Conservation (phyloP, 2,329 filamentous ascomycete species). For the Colletotrichum lentis region DNA sequence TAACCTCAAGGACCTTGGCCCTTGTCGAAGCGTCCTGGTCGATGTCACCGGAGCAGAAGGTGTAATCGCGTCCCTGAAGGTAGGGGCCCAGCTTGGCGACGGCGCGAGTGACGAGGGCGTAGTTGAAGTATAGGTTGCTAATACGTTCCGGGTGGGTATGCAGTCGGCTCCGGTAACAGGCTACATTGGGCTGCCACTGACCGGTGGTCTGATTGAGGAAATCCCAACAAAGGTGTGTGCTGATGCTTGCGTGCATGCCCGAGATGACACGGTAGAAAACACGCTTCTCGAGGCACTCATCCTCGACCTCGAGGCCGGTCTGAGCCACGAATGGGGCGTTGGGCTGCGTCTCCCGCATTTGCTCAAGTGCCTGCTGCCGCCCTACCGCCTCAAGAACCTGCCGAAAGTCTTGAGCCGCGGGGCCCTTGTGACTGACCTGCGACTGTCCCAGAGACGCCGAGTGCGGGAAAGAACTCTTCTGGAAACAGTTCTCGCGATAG, state of each 20-base stretch:
- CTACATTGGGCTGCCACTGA: constrained; percentile 87
- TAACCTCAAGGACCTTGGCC: constrained; percentile 80
- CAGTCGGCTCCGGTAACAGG: constrained; percentile 88
- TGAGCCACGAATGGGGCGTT: constrained; percentile 68
- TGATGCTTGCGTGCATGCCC: constrained; percentile 98
- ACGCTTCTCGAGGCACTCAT: constrained; percentile 97
- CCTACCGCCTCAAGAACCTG: constrained; percentile 67
- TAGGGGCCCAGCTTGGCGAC: constrained; percentile 88
- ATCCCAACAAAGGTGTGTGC: constrained; percentile 93
- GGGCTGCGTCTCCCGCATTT: constrained; percentile 63
- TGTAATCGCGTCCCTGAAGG: constrained; percentile 73
- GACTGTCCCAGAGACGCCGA: constrained; percentile 63
- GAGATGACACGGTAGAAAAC: constrained; percentile 96
- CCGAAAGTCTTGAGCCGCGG: constrained; percentile 68
- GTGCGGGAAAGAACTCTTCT: constrained; percentile 69
- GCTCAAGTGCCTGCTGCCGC: constrained; percentile 68
- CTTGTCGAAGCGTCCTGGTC: constrained; percentile 82
- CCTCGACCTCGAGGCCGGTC: constrained; percentile 78
- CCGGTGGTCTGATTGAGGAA: constrained; percentile 96
- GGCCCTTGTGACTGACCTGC: constrained; percentile 52
- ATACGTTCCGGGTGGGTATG: constrained; percentile 88
- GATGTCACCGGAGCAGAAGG: constrained; percentile 88
- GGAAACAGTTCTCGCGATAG: constrained; percentile 97
- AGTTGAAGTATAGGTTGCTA: constrained; percentile 99
- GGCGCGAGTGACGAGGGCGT: constrained; percentile 90